phyloP scores from a whole-genome alignment of 371 early-diverging fungal genomes.

The Funneliformis caledonium region DNA sequence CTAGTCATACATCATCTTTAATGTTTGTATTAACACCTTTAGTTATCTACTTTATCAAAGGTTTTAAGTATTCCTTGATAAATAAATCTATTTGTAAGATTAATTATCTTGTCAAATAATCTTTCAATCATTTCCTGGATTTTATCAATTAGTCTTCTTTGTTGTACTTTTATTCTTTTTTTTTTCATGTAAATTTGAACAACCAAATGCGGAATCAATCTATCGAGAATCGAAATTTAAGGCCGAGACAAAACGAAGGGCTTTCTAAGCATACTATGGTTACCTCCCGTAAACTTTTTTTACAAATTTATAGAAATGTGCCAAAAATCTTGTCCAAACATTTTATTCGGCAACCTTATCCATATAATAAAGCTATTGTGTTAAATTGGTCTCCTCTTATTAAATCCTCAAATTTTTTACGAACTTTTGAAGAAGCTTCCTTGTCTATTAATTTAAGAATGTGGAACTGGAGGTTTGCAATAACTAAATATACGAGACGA shows the following conservation, averaged over 20 bases:
- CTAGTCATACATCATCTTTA: no score
- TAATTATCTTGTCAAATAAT: no score
- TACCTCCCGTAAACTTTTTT: not conserved
- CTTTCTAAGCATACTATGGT: slow-evolving; percentile 13
- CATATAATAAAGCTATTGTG: not conserved
- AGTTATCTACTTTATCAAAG: no score
- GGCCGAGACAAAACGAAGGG: not conserved
- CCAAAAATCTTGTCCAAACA: slow-evolving; percentile 4
- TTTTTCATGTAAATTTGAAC: no score
- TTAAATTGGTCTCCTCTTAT: not conserved
- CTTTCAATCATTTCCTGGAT: no score
- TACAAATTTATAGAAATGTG: not conserved
- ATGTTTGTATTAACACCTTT: no score
- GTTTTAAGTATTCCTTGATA: no score
- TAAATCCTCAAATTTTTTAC: not conserved
- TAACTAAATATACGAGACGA: slow-evolving; percentile 2
- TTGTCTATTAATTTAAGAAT: not conserved
- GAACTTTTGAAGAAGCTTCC: not conserved
- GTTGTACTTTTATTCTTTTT: no score
- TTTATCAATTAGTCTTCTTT: no score
- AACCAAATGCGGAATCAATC: not conserved
- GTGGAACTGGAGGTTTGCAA: not conserved
- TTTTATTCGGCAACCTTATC: slow-evolving; percentile 2
- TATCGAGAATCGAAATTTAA: no score
- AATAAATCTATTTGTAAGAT: no score